Conservation (phyloP, 371 early-diverging fungal species). For the Nematocida minor region DNA sequence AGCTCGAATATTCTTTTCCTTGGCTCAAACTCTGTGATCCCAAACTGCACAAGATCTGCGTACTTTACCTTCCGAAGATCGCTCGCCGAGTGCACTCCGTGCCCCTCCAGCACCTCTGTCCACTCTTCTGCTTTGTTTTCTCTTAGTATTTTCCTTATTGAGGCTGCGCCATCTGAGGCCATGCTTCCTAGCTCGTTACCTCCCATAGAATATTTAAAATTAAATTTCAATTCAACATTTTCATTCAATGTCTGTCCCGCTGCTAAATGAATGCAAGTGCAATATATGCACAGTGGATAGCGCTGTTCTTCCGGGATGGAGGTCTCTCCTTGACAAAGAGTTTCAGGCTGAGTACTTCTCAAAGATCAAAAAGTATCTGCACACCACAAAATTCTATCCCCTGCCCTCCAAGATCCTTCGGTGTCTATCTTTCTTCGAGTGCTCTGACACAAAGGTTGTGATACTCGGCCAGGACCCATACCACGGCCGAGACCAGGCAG, state of each 20-base stretch:
- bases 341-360: constrained; percentile 58
- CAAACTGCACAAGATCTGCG: constrained; percentile 53
- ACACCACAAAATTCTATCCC: constrained; percentile 52
- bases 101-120: constrained; percentile 25
- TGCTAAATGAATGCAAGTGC: neutral
- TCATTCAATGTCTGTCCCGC: neutral
- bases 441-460: constrained; percentile 60
- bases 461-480: constrained; percentile 76
- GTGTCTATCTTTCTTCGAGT: constrained; percentile 52
- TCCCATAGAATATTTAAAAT: constrained; percentile 23
- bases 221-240: neutral
- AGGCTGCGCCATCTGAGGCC: neutral
- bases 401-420: constrained; percentile 48
- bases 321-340: constrained; percentile 46
- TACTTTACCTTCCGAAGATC: constrained; percentile 46
- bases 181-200: neutral
- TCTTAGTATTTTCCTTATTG: constrained; percentile 12
- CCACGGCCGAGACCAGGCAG: constrained; percentile 81
- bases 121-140: constrained; percentile 24
- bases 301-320: constrained; percentile 46
- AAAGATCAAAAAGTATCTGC: constrained; percentile 47
- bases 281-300: neutral
- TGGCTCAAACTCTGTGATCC: constrained; percentile 52
- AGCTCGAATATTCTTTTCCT: constrained; percentile 54
- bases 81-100: constrained; percentile 3